Evolutionary conservation across 2,329 filamentous ascomycete species (phyloP), one percentile per base, ranked within the genome.

Genomic region (Colletotrichum spaethianum): DNA sequence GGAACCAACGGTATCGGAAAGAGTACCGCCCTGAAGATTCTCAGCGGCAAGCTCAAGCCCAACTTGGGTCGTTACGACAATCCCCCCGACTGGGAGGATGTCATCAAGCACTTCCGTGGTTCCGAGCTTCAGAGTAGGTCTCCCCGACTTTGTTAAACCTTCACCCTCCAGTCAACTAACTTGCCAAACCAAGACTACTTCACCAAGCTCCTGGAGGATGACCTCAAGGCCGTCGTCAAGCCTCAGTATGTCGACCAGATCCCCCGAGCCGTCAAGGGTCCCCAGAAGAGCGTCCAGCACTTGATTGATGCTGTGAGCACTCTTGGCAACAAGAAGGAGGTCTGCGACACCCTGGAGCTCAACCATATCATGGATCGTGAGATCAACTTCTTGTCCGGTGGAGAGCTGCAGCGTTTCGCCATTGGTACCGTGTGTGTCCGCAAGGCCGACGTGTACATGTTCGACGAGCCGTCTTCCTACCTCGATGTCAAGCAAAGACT

Each of bases 1-100:
- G 97, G 96, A 83, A 98, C 96, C 78, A 99, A 99, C 91, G 96
- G 97, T 94, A 99, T 98, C 79, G 96, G 96, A 85, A 99, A 99
- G 91, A 98, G 95, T 87, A 99, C 96, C n/a, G 97, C 96, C 11
- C 87, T 99, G 83, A 99, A 99, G 89, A 98, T 99, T 82, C 91
- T 99, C 79, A 97, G 94, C 80, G 96, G 96, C 81, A 99, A 98
- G 86, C 89, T 99, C 79, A 99, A 99, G 91, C 96, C 96, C 72
- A 99, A 99, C 83, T 84, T 99, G 84, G 96, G 97, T 76, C 90
- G 93, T 81, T 98, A 93, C 82, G 95, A 98, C 77, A 97, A 98
- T 84, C 96, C 96, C 11, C 97, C 96, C 18, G 96, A 99, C 83
- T 99, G 97, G 96, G 95, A 98, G 86, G 96, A 98, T 85, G 97